phyloP scores from a whole-genome alignment of 371 early-diverging fungal species.

The Mucor piriformis region DNA sequence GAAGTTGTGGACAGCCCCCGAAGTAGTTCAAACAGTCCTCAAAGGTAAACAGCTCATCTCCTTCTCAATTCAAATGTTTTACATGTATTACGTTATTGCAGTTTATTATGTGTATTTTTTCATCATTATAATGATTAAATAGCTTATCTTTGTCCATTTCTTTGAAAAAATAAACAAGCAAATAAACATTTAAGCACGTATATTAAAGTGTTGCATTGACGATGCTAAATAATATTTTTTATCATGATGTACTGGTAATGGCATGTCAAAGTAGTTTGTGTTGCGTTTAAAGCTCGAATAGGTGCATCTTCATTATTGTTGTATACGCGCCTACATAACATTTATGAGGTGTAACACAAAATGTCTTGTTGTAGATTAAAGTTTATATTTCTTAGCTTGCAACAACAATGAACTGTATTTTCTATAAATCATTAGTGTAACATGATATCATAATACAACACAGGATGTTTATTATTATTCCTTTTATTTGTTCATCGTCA shows the following conservation, averaged over 20 bases:
- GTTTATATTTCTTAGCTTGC: too few species aligned
- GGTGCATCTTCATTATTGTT: conserved; percentile 17
- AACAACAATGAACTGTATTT: too few species aligned
- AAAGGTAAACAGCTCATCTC: not conserved
- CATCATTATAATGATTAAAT: not conserved
- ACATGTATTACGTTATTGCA: not conserved
- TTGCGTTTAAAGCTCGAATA: conserved; percentile 14
- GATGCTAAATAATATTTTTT: not conserved
- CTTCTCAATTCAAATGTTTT: not conserved
- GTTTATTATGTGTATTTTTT: not conserved
- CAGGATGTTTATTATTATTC: too few species aligned
- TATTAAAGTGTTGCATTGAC: not conserved
- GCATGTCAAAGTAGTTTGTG: conserved; percentile 4
- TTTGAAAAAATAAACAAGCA: not conserved
- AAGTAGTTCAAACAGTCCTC: not conserved
- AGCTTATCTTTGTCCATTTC: not conserved
- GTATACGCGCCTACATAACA: too few species aligned
- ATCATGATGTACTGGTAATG: conserved; percentile 2
- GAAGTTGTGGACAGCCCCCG: conserved; percentile 14
- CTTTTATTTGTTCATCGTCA: too few species aligned
- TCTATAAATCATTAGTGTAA: too few species aligned
- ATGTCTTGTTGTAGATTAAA: too few species aligned
- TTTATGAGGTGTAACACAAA: too few species aligned
- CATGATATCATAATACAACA: too few species aligned
- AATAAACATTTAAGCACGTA: not conserved